These are phyloP conservation scores for Geosmithia putterillii DNA, from an alignment of 2,329 filamentous ascomycete genomes.

Conservation along the genomic window DNA sequence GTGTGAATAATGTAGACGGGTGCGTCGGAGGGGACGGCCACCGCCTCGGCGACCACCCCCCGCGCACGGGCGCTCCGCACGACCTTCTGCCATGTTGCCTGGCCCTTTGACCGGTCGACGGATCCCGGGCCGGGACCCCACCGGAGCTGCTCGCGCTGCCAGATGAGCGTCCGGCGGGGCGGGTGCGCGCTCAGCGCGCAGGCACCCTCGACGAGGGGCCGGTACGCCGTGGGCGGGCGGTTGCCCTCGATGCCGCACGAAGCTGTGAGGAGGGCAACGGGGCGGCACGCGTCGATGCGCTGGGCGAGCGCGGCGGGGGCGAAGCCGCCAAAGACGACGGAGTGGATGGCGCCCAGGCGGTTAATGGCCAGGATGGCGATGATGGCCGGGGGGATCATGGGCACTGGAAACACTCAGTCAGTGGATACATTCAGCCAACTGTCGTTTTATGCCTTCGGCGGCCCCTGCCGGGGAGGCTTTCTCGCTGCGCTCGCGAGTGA, in stretches of 20 bases:
- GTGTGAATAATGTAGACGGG: slow-evolving; percentile 88
- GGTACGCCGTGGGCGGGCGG: slow-evolving; percentile 70
- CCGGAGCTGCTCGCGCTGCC: slow-evolving; percentile 66
- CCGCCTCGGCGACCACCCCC: slow-evolving; percentile 55
- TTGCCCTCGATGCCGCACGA: slow-evolving; percentile 84
- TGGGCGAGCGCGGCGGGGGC: slow-evolving; percentile 71
- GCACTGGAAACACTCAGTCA: too few relatives aligned
- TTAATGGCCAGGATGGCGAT: slow-evolving; percentile 74
- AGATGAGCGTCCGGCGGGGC: slow-evolving; percentile 62
- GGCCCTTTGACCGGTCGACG: slow-evolving; percentile 51
- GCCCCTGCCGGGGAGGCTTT: too few relatives aligned
- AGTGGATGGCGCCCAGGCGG: slow-evolving; percentile 76
- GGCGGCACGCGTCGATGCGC: slow-evolving; percentile 71
- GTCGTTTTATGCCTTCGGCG: too few relatives aligned
- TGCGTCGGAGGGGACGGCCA: slow-evolving; percentile 67
- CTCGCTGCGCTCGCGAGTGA: neutral
- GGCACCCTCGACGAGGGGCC: slow-evolving; percentile 64
- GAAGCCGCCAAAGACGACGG: slow-evolving; percentile 90
- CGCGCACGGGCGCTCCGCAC: slow-evolving; percentile 58
- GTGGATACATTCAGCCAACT: too few relatives aligned
- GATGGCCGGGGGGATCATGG: slow-evolving; percentile 86
- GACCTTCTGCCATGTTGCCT: slow-evolving; percentile 69
- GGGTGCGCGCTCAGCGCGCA: slow-evolving; percentile 56
- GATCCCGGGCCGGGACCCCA: slow-evolving; percentile 44
- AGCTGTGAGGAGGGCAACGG: slow-evolving; percentile 69